Conservation (phyloP, 768 basidiomycete species). For the Rhodotorula diobovata region DNA sequence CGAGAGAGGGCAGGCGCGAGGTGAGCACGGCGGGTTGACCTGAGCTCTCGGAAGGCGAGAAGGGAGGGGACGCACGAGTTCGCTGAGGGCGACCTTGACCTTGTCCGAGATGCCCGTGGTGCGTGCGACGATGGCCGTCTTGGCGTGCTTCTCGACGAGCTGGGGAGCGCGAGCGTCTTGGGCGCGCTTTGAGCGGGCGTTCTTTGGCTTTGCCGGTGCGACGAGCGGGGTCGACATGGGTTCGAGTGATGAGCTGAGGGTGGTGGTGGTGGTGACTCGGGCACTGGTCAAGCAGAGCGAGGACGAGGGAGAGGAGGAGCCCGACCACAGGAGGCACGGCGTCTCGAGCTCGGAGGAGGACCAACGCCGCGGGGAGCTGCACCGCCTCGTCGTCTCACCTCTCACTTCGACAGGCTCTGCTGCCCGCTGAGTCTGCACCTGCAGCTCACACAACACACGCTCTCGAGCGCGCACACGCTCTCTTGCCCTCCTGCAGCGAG, state of each 20-base stretch:
- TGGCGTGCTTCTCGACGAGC: conserved; percentile 73
- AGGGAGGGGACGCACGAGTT: conserved; percentile 61
- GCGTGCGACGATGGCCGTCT: conserved; percentile 83
- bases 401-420: too few relatives aligned
- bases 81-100: conserved; percentile 75
- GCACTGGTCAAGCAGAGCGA: too few relatives aligned
- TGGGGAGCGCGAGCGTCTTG: conserved; percentile 81
- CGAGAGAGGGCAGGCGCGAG: neutral
- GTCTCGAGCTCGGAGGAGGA: neutral
- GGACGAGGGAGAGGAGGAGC: neutral
- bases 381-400: neutral
- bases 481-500: too few relatives aligned
- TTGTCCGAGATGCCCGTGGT: conserved; percentile 80
- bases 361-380: neutral
- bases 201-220: conserved; percentile 67
- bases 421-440: too few relatives aligned
- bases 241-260: too few relatives aligned
- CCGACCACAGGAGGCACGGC: neutral
- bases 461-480: too few relatives aligned
- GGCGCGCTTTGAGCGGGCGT: conserved; percentile 88
- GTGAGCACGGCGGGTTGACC: too few relatives aligned
- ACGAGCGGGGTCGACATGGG: conserved; percentile 33
- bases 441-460: too few relatives aligned
- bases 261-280: too few relatives aligned
- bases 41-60: neutral